Conservation (phyloP, 2,329 filamentous ascomycete genomes). For the Lasiodiplodia sp. region DNA sequence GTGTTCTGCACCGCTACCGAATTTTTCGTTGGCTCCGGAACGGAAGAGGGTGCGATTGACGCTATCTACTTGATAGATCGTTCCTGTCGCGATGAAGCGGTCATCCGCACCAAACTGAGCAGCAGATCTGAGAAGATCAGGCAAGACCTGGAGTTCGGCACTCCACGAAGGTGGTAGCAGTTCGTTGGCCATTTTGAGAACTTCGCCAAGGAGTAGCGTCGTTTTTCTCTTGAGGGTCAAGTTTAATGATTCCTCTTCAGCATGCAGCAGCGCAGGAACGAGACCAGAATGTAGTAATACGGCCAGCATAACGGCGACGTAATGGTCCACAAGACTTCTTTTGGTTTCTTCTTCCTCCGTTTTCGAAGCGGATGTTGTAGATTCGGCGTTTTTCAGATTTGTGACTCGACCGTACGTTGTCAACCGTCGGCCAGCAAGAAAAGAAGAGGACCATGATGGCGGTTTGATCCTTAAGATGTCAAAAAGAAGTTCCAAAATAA, state of each 20-base stretch:
- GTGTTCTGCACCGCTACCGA: slow-evolving; percentile 49
- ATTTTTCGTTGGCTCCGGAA: slow-evolving; percentile 62
- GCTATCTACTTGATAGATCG: slow-evolving; percentile 97
- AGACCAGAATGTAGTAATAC: slow-evolving; percentile 85
- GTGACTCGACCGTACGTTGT: slow-evolving; percentile 97
- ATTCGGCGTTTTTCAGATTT: slow-evolving; percentile 73
- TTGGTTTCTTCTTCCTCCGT: slow-evolving; percentile 70
- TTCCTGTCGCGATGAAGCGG: slow-evolving; percentile 82
- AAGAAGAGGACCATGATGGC: slow-evolving; percentile 93
- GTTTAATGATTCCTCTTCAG: slow-evolving; percentile 73
- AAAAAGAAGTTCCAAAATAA: slow-evolving; percentile 88
- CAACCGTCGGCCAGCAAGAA: slow-evolving; percentile 86
- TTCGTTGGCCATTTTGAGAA: slow-evolving; percentile 86
- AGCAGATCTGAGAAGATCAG: slow-evolving; percentile 81
- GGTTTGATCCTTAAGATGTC: slow-evolving; percentile 87
- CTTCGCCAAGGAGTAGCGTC: slow-evolving; percentile 87
- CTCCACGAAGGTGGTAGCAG: slow-evolving; percentile 84
- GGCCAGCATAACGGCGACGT: slow-evolving; percentile 85
- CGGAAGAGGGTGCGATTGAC: slow-evolving; percentile 92
- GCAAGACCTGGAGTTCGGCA: slow-evolving; percentile 83
- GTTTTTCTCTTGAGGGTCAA: slow-evolving; percentile 82
- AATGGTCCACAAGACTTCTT: slow-evolving; percentile 87
- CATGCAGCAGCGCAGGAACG: slow-evolving; percentile 58
- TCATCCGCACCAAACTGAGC: slow-evolving; percentile 74
- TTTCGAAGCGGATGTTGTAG: slow-evolving; percentile 62